Conservation (phyloP, 495 filamentous ascomycete species). For the Geoglossum glabrum region DNA sequence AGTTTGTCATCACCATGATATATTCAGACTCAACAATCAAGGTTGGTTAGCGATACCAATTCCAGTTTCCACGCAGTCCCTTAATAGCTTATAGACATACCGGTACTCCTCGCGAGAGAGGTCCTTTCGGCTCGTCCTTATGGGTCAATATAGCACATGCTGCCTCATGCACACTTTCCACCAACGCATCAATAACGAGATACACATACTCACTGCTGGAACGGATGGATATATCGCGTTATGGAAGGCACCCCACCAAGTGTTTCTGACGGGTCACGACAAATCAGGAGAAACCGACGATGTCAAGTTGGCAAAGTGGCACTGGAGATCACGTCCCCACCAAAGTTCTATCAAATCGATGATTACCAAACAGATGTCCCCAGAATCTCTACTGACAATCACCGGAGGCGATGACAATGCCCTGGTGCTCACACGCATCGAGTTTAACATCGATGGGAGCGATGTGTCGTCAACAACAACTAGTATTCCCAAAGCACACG, state of each 20-base stretch:
- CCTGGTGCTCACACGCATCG: slow-evolving; percentile 35
- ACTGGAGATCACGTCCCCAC: slow-evolving; percentile 32
- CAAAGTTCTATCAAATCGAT: slow-evolving; percentile 56
- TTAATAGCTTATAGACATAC: slow-evolving; percentile 20
- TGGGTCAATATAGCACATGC: slow-evolving; percentile 49
- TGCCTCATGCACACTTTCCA: slow-evolving; percentile 54
- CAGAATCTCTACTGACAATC: slow-evolving; percentile 28
- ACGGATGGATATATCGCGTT: slow-evolving; percentile 41
- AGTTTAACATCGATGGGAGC: slow-evolving; percentile 2
- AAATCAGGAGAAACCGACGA: not conserved
- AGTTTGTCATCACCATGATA: slow-evolving; percentile 38
- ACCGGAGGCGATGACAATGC: slow-evolving; percentile 77
- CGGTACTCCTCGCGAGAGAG: slow-evolving; percentile 25
- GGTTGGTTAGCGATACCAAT: slow-evolving; percentile 16
- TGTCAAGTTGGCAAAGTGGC: slow-evolving; percentile 7
- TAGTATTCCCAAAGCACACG: slow-evolving; percentile 53
- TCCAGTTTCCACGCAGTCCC: not conserved
- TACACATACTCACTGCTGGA: slow-evolving; percentile 32
- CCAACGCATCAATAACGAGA: slow-evolving; percentile 21
- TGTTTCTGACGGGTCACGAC: not conserved
- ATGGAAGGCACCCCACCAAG: slow-evolving; percentile 23
- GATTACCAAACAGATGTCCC: slow-evolving; percentile 12
- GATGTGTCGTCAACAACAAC: slow-evolving; percentile 20
- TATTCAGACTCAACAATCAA: slow-evolving; percentile 64
- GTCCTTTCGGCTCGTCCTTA: slow-evolving; percentile 33